Base-by-base conservation (phyloP, 2,329 filamentous ascomycete genomes). In the Cercospora beticola region DNA sequence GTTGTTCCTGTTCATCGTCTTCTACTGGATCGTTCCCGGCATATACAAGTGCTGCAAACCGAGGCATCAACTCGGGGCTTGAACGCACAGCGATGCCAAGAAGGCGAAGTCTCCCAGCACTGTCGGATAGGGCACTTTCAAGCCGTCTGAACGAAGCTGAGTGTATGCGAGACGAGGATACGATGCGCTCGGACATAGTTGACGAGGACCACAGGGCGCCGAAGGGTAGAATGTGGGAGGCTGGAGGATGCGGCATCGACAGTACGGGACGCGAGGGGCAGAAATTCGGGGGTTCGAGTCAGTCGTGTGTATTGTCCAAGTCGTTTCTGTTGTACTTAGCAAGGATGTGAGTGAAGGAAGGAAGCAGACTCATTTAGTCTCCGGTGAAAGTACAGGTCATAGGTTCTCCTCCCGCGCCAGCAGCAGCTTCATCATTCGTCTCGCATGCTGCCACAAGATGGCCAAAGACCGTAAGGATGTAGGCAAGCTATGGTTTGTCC, bases 401-500 rank as follows among this genome's bases (percentile, higher is more conserved):
- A n/a, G 5, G 23, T 26, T 54, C 5, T 16, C 21, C 49, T 16
- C 28, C 3, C n/a, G 30, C 56, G 31, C 31, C 28, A n/a, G 8
- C 14, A 5, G 56, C 56, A 6, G 8, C 8, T 3, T 59, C 56
- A 4, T 59, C 56, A 21, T 30, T 12, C 14, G 10, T 23, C 28
- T n/a, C 56, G 31, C 30, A 23, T 26, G 49, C 23, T 54, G 49
- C 14, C 3, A 54, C 26, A 26, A 54, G 12, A 9, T 26, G 56
- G 23, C 18, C 14, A 10, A 8, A 33, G 3, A 64, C 30, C 9
- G 62, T 18, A 56, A 14, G 49, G 30, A 72, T 77, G 75, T 78
- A 76, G 74, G 76, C 76, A 76, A 82, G 85, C 86, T 88, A 94
- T 94, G 92, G 91, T 94, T 94, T 84, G 88, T 89, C 91, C 91